phyloP scores from a whole-genome alignment of 2,329 filamentous ascomycete genomes.

The Trichoderma endophyticum region DNA sequence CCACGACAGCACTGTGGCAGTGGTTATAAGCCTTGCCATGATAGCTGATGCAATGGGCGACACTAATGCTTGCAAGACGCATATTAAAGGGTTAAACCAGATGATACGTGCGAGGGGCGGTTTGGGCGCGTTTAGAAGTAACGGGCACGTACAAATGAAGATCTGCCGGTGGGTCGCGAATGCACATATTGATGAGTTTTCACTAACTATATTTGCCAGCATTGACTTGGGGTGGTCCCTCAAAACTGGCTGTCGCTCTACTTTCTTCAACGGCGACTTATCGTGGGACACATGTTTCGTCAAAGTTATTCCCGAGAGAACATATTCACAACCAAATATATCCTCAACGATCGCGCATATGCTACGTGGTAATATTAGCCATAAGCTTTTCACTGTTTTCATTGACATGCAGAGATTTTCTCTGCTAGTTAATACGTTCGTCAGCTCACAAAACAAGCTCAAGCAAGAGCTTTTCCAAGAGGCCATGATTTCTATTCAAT shows the following conservation, averaged over 20 bases:
- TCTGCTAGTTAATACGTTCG: too few species aligned
- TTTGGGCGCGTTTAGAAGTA: not conserved
- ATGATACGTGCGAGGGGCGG: not conserved
- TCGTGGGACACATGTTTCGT: not conserved
- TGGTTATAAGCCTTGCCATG: not conserved
- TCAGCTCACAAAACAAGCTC: too few species aligned
- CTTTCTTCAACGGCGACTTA: not conserved
- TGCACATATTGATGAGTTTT: not conserved
- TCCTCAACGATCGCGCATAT: too few species aligned
- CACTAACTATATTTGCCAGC: not conserved
- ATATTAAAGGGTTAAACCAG: not conserved
- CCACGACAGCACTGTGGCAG: not conserved
- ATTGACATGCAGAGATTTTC: too few species aligned
- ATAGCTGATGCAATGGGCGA: not conserved
- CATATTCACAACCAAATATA: too few species aligned
- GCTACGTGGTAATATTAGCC: too few species aligned
- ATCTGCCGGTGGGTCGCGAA: not conserved
- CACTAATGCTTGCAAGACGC: not conserved
- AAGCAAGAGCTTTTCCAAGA: too few species aligned
- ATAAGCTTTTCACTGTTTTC: too few species aligned
- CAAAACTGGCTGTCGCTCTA: not conserved
- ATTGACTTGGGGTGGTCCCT: not conserved
- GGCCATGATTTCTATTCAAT: too few species aligned
- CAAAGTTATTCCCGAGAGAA: too few species aligned
- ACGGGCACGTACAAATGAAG: not conserved